Conservation (phyloP, 192 early-diverging fungal species). For the Rhizoclosmatium sp. region DNA sequence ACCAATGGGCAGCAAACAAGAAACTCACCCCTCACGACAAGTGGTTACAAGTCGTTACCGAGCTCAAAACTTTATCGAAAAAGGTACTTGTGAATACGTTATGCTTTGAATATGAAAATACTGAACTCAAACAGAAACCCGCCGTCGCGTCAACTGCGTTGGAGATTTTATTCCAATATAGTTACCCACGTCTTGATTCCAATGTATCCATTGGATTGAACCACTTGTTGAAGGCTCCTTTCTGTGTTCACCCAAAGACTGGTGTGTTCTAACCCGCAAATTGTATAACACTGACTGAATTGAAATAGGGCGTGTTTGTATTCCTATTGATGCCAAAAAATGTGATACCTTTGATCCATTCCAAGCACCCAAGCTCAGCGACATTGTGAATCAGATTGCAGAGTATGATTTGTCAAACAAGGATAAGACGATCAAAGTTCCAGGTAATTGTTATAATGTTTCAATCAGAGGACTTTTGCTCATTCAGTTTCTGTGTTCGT, state of each 20-base stretch:
- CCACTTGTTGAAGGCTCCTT: slow-evolving; percentile 97
- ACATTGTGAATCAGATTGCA: slow-evolving; percentile 74
- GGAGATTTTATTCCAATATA: slow-evolving; percentile 89
- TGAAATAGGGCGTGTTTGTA: slow-evolving; percentile 81
- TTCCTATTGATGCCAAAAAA: slow-evolving; percentile 81
- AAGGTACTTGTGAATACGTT: slow-evolving; percentile 4
- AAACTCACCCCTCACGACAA: slow-evolving; percentile 15
- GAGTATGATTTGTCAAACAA: slow-evolving; percentile 24
- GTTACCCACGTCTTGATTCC: slow-evolving; percentile 92
- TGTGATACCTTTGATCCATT: slow-evolving; percentile 89
- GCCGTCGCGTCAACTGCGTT: slow-evolving; percentile 18
- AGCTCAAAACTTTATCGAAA: slow-evolving; percentile 8
- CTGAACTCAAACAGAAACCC: slow-evolving; percentile 2
- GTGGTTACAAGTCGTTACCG: slow-evolving; percentile 37
- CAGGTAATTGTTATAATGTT: background rate
- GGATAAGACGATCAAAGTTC: background rate
- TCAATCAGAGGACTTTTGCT: background rate
- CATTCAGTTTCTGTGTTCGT: background rate
- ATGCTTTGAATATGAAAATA: background rate
- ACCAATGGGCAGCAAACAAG: slow-evolving; percentile 30
- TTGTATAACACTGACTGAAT: background rate
- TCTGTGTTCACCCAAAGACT: slow-evolving; percentile 96
- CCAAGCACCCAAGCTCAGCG: slow-evolving; percentile 74
- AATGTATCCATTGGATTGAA: slow-evolving; percentile 89
- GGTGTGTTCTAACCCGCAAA: slow-evolving; percentile 49